Evolutionary conservation across 208 protist genomes (phyloP), one percentile per base, ranked within the genome.

Genomic region (Acanthamoeba sp.): DNA sequence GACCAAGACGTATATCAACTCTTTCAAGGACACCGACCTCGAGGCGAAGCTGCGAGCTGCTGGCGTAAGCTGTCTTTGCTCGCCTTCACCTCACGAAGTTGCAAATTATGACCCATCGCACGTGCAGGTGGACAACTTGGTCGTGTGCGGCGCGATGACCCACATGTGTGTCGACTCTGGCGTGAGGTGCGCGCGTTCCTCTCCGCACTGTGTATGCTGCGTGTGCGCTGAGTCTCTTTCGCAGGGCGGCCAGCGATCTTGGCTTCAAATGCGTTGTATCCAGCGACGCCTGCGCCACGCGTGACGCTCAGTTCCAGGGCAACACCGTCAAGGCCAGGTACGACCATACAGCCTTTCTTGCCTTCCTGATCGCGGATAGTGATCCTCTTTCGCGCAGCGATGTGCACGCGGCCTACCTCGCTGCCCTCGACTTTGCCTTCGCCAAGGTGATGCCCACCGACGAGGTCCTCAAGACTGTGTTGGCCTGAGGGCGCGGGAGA

Each of bases 111-210:
- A 32, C n/a, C 27, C 59, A 14, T 52, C 59, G 7, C n/a, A 6
- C 73, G 16, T 6, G 10, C 55, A 93, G 73, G 38, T 94, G 29
- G 80, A 94, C 6, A 94, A 89, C 38, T 40, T 94, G 48, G 71
- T 94, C 12, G 48, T 94, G 6, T 87, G 73, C 40, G 91, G 91
- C 14, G 91, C 91, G 2, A 94, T 94, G 91, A 94, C 55, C 24
- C 91, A 94, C 80, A 94, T 94, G 91, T 94, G 91, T 42, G 66
- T 94, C 7, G 91, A 94, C 40, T 45, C 55, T 2, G 59, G 55
- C 3, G 71, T 90, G 2, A 40, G 88, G 64, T 71, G 20, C 6
- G 82, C 36, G 5, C 4, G 24, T 59, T 4, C 27, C 50, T 34
- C 22, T 29, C 7, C 32, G 22, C n/a, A n/a, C n/a, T n/a, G n/a